Conservation (phyloP, 805 yeast genomes). For the Vanderwaltozyma polyspora region DNA sequence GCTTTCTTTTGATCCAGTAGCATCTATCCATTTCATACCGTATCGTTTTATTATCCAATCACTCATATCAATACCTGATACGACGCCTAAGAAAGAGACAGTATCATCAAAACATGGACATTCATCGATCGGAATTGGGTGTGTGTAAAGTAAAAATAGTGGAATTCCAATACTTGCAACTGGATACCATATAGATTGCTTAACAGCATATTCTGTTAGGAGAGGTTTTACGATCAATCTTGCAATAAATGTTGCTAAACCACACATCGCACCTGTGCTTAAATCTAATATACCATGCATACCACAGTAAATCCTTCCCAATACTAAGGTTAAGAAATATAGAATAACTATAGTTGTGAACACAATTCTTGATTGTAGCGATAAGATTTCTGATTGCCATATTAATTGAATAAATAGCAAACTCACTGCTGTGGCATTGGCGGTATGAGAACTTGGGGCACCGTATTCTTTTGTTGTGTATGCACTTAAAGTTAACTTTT, state of each 20-base stretch:
- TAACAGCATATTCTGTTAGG: slow-evolving; percentile 1
- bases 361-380: slow-evolving; percentile 3
- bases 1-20: slow-evolving; percentile 1
- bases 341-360: slow-evolving; percentile 18
- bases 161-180: slow-evolving; percentile 31
- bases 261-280: slow-evolving; percentile 51
- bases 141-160: slow-evolving; percentile 48
- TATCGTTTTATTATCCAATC: slow-evolving; percentile 37
- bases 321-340: slow-evolving; percentile 55
- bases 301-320: slow-evolving; percentile 88
- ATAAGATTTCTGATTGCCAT: slow-evolving; percentile 1
- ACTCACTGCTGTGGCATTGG: slow-evolving; percentile 82
- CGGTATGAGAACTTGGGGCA: slow-evolving; percentile 86
- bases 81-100: slow-evolving; percentile 85
- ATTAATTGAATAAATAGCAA: slow-evolving; percentile 32
- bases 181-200: slow-evolving; percentile 26
- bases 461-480: slow-evolving; percentile 92
- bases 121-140: slow-evolving; percentile 81
- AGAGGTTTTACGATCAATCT: slow-evolving; percentile 23
- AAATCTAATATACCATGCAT: slow-evolving; percentile 94
- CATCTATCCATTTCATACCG: slow-evolving; percentile 23
- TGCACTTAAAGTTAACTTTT: slow-evolving; percentile 76
- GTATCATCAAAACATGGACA: slow-evolving; percentile 97
- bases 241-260: slow-evolving; percentile 38
- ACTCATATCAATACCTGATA: slow-evolving; percentile 63